These are phyloP conservation scores for Rhizomucor pusillus DNA, from an alignment of 371 early-diverging fungal genomes.

Conservation along the genomic window DNA sequence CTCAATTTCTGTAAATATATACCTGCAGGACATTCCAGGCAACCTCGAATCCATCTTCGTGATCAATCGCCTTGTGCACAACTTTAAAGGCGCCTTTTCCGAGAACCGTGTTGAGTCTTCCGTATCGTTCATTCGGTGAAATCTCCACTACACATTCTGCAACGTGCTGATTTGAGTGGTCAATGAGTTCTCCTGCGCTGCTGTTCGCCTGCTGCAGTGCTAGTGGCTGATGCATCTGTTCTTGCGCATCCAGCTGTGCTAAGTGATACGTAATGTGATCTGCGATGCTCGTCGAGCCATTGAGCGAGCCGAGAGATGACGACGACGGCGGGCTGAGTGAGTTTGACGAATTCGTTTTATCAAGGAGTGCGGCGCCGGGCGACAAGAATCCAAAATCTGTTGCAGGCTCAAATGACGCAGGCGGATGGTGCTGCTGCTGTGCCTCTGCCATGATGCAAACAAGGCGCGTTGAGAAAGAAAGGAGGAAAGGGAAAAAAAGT, in stretches of 20 bases:
- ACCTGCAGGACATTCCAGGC: slow-evolving; percentile 86
- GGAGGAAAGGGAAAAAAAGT: too few relatives aligned
- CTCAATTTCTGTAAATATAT: slow-evolving; percentile 10
- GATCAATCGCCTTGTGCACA: slow-evolving; percentile 90
- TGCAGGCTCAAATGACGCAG: neutral
- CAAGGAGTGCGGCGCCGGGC: slow-evolving; percentile 2
- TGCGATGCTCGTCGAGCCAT: slow-evolving; percentile 17
- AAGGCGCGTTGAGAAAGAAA: neutral
- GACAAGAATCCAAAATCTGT: slow-evolving; percentile 1
- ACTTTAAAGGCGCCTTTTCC: slow-evolving; percentile 86
- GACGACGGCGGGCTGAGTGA: slow-evolving; percentile 3
- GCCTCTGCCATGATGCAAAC: slow-evolving; percentile 5
- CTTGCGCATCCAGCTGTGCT: slow-evolving; percentile 16
- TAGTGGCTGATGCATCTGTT: slow-evolving; percentile 9
- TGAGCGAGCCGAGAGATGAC: slow-evolving; percentile 7
- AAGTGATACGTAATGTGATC: slow-evolving; percentile 20
- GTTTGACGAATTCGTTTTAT: neutral
- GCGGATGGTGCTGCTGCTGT: neutral
- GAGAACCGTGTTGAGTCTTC: slow-evolving; percentile 54
- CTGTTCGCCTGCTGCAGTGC: neutral
- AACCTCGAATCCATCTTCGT: slow-evolving; percentile 90
- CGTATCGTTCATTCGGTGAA: slow-evolving; percentile 70
- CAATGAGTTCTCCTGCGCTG: slow-evolving; percentile 23
- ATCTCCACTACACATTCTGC: slow-evolving; percentile 68
- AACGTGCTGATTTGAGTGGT: slow-evolving; percentile 46